Percentiles rank a stretch among this genome's conserved stretches.
Evolutionary conservation across 352 stramenopile genomes (phyloP).

Genomic region (Pythium oligandrum): DNA sequence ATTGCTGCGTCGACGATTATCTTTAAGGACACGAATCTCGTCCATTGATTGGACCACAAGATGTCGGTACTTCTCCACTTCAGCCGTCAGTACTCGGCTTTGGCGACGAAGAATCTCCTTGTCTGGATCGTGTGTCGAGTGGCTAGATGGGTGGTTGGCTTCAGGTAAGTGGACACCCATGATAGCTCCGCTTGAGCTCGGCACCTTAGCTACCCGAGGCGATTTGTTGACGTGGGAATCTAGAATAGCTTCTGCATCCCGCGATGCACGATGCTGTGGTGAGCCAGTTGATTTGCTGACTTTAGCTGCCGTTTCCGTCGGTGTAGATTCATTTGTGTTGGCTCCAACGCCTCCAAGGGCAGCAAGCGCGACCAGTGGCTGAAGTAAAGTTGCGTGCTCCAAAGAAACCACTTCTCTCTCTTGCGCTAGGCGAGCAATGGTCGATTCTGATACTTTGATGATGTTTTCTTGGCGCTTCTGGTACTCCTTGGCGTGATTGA

Average conservation of each 20-base stretch:
- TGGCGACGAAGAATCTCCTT: constrained; percentile 34
- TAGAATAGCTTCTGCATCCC: no score
- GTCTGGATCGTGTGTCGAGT: constrained; percentile 22
- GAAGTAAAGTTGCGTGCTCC: neutral
- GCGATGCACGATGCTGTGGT: no score
- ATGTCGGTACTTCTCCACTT: constrained; percentile 36
- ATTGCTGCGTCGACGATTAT: constrained; percentile 22
- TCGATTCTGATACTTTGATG: constrained; percentile 56
- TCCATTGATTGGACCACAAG: constrained; percentile 37
- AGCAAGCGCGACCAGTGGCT: no score
- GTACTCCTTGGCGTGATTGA: constrained; percentile 55
- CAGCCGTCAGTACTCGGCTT: constrained; percentile 26
- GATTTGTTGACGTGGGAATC: no score
- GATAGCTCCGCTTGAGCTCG: no score
- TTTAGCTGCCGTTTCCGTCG: no score
- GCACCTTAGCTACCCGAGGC: no score
- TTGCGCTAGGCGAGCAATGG: constrained; percentile 57
- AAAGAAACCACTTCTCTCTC: constrained; percentile 11
- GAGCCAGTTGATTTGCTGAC: no score
- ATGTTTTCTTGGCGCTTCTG: constrained; percentile 56
- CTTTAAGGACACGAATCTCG: constrained; percentile 29
- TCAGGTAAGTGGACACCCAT: no score
- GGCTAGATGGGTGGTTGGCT: no score
- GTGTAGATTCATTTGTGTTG: no score
- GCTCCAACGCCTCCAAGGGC: no score